phyloP scores from a whole-genome alignment of 2,329 filamentous ascomycete genomes.

The Malbranchea cinnamomea region DNA sequence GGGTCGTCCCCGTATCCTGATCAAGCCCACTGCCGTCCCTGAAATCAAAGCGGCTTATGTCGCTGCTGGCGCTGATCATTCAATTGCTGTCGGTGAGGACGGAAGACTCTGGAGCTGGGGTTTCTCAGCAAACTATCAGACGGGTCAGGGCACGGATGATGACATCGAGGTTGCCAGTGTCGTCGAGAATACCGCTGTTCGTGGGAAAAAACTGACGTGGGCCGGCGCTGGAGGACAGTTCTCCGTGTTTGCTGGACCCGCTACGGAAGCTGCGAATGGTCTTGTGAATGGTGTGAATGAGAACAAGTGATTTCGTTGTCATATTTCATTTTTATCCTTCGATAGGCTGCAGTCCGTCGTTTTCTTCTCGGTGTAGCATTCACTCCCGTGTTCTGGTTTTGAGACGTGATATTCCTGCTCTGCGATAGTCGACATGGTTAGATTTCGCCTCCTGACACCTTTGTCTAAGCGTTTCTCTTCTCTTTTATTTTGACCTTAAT shows the following conservation, averaged over 20 bases:
- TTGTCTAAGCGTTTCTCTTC: no score
- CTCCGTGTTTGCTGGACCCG: slow-evolving; percentile 26
- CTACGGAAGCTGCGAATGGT: slow-evolving; percentile 5
- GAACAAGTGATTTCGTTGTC: background rate
- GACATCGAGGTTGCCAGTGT: slow-evolving; percentile 63
- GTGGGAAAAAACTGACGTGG: slow-evolving; percentile 57
- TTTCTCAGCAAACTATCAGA: slow-evolving; percentile 68
- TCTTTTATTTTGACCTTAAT: no score
- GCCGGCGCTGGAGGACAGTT: slow-evolving; percentile 83
- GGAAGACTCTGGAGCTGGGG: slow-evolving; percentile 68
- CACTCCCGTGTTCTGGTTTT: no score
- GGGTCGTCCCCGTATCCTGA: slow-evolving; percentile 55
- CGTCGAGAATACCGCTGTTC: slow-evolving; percentile 73
- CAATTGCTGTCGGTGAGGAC: slow-evolving; percentile 51
- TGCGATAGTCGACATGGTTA: no score
- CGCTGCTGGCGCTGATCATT: slow-evolving; percentile 56
- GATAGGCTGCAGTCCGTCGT: no score
- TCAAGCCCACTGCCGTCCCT: slow-evolving; percentile 46
- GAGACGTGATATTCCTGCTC: no score
- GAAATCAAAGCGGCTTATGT: slow-evolving; percentile 44
- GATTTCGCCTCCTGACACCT: no score
- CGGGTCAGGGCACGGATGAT: slow-evolving; percentile 61
- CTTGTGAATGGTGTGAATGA: slow-evolving; percentile 3
- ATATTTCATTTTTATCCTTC: no score
- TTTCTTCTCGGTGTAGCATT: no score